Evolutionary conservation across 805 yeast species (phyloP), one percentile per base, ranked within the genome.

Genomic region (Diddensiella santjacobensis): DNA sequence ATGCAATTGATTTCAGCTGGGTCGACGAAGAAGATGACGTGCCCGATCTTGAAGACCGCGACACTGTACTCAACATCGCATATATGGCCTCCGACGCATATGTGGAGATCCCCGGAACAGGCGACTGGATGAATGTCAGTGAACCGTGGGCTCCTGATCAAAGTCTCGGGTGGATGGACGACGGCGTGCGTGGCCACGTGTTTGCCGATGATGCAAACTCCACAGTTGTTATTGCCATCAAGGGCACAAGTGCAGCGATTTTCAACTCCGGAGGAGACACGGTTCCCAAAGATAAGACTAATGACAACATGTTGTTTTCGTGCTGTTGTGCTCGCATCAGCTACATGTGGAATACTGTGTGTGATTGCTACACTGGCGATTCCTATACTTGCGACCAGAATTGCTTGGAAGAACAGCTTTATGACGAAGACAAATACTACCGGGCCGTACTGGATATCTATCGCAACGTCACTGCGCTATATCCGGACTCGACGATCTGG

Each of bases 301-400:
- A 91, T 63, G 98, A 93, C 64, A 93, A 93, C 60, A 62, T 91
- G 49, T 68, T 93, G 30, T 93, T 93, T 63, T 86, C 95, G 8
- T 93, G 99, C 65, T 93, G 99, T 65, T 93, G 99, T 69, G 98
- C 96, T 0, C 75, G 97, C 33, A 84, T 91, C 1, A 79, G 93
- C 33, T 89, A 88, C 55, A 67, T 87, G 66, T 93, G 98, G 99
- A 80, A 84, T 4, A 85, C 97, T 0, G 98, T 89, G 1, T 93
- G 99, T 68, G 96, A 89, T 65, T 93, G 99, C 63, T 91, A 84
- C 61, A 78, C 81, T 52, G 70, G 70, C 17, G 79, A 78, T 45
- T 78, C 95, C 0, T 87, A 87, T 65, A 86, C 91, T 0, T 93
- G 99, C 67, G 83, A 89, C 65, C 93, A 88, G 65, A 77, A 76